Base-by-base conservation (phyloP, 768 basidiomycete species). In the Leucogyrophana mollusca region DNA sequence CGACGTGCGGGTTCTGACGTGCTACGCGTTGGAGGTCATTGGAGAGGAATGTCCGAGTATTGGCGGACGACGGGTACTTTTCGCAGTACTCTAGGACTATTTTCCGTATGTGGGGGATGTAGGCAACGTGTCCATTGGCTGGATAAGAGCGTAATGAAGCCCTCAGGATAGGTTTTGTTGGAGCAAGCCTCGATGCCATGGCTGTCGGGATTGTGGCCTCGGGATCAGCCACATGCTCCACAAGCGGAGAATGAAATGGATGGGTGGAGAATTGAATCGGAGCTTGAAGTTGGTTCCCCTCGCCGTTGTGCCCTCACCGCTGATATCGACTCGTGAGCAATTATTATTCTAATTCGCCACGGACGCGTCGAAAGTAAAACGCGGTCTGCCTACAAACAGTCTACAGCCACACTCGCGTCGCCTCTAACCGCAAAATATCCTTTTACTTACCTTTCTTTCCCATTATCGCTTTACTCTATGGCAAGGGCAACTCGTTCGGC, bases 41-140 rank as follows among this genome's bases (percentile, higher is more conserved):
- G 58, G 72, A 64, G 58, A 95, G 67, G 63, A 79, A 94, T 21
- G 73, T 76, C 56, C 91, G 83, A 6, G 87, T 74, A 58, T 82
- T 82, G 36, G 75, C 67, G 1, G 89, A 91, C 3, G 89, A 84
- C 1, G 86, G 80, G 79, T 85, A 88, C 44, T 78, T 79, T 58
- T 94, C 83, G 68, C 91, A 92, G 65, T 79, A 94, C 67, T 93
- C 89, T 62, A 95, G 80, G 53, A 95, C 90, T 50, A 95, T 73
- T 60, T 92, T 94, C 46, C 89, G 74, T n/a, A 88, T 73, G 51
- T 82, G 82, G 2, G 91, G 88, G 3, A 90, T 66, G 66, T 87
- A 94, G 1, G 80, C 71, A 34, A 68, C 61, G 60, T 87, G 87
- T 2, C 90, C 90, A 62, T 93, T 92, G 47, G 84, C 77, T 20